Evolutionary conservation across 2,329 filamentous ascomycete genomes (phyloP), one percentile per base, ranked within the genome.

Genomic region (Penicillium sp.): DNA sequence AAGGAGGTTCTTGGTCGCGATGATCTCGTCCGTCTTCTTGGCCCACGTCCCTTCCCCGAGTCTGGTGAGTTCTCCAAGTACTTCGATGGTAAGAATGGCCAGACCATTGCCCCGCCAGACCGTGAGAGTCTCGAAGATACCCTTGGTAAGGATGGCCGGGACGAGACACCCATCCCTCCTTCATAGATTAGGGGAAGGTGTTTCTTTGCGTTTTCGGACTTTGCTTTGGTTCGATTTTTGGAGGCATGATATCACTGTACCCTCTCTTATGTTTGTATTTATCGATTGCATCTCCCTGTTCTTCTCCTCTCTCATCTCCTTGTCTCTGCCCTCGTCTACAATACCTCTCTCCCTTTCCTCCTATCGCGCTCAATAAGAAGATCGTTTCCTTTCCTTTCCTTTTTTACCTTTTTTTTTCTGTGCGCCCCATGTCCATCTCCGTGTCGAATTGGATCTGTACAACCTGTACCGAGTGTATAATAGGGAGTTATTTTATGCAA

Each of bases 1-100:
- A 97, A 97, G 82, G 94, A 99, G 77, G 87, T 97, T 66, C 82
- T 99, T 19, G 86, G 87, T 32, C 83, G 94, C 53, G 94, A 99
- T 67, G 94, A 99, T 74, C 88, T 97, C 83, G 85, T 97, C 47
- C 82, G 94, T 27, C 78, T 99, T 52, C 80, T 99, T 26, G 94
- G 94, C 19, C 87, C 87, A 43, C 79, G 94, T 61, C 90, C 91
- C 13, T 97, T 89, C 66, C 87, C 88, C 38, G 93, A 97, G 66
- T 81, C 84, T 56, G 87, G 89, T 66, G 92, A 97, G 68, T 97
- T 99, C 75, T 81, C 87, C 67, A 97, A 97, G 80, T 99, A 96
- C 79, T 99, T 99, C 73, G 80, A 82, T 64, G 83, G 82, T 55
- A 78, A 70, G 19, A 70, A 65, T 7, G 71, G 70, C 13, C 61